Evolutionary conservation across 2,329 filamentous ascomycete genomes (phyloP), one percentile per base, ranked within the genome.

Genomic region (Ophiostoma montium): DNA sequence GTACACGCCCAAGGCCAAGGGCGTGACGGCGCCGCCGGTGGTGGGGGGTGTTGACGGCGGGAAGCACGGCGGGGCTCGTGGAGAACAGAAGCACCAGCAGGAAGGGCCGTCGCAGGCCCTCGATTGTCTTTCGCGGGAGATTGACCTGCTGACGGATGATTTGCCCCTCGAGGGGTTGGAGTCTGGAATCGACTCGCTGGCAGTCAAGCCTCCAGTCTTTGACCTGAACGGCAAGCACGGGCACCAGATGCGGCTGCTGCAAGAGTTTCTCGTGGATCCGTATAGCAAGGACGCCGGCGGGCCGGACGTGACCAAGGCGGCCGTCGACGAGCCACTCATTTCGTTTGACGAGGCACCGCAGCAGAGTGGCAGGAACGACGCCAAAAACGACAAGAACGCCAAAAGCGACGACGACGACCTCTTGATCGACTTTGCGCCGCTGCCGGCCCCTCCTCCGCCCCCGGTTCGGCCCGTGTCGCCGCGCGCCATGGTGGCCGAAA

Each of bases 211-310:
- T 13, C 39, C 41, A 18, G 7, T 8, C 5, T 13, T 33, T 8
- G 41, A 35, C 18, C 15, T 43, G 4, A 31, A 45, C 1, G 44
- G 21, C 42, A 52, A 49, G 36, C 19, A 50, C 35, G 38, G 43
- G 35, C 52, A 51, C 44, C 36, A 55, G 48, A 35, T 55, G 47
- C 50, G 38, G 16, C 36, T 52, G 32, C 51, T 56, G 0, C 50
- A 50, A 46, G 35, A 54, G 13, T 56, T 54, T 50, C 38, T 50
- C 27, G 43, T 44, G 32, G 51, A 45, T n/a, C 39, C 46, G 0
- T 19, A 44, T 15, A 6, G 23, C 39, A 30, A 7, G 10, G 23
- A 13, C 13, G 8, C 30, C n/a, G 10, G 5, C 23, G 16, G n/a
- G 15, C 19, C n/a, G n/a, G n/a, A n/a, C n/a, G n/a, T n/a, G 13